Percentiles rank a stretch among this genome's conserved stretches.
Evolutionary conservation across 2,329 filamentous ascomycete species (phyloP).

Genomic region (Pseudophaeomoniella oleicola): DNA sequence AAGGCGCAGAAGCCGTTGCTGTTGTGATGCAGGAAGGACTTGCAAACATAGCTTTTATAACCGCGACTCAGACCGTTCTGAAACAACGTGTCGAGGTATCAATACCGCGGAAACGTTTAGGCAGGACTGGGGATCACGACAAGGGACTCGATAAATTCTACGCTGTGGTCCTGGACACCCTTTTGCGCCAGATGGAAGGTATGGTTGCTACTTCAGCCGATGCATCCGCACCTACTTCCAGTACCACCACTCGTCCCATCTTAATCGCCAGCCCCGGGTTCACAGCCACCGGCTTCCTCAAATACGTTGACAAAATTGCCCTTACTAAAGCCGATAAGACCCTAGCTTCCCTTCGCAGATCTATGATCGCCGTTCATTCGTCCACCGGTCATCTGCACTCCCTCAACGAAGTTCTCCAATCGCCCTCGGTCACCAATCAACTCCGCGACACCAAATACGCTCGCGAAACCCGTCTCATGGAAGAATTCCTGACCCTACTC

Average conservation of each 20-base stretch:
- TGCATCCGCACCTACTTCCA: too few species aligned
- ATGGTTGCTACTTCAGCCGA: constrained; percentile 22
- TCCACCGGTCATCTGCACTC: constrained; percentile 77
- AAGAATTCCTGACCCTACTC: constrained; percentile 64
- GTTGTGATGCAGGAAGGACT: constrained; percentile 77
- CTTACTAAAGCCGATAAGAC: constrained; percentile 58
- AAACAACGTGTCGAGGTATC: constrained; percentile 33
- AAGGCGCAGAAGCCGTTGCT: constrained; percentile 70
- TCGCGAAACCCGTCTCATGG: constrained; percentile 69
- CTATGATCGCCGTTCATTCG: constrained; percentile 62
- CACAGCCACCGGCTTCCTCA: constrained; percentile 64
- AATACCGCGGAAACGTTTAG: constrained; percentile 28
- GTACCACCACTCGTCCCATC: constrained; percentile 41
- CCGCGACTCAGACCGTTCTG: constrained; percentile 32
- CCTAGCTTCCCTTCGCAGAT: constrained; percentile 40
- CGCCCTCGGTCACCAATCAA: constrained; percentile 58
- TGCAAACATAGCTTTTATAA: constrained; percentile 36
- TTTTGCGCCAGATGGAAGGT: constrained; percentile 68
- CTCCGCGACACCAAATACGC: constrained; percentile 81
- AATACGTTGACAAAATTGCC: constrained; percentile 50
- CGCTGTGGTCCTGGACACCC: constrained; percentile 57
- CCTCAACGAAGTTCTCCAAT: constrained; percentile 74
- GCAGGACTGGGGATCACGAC: constrained; percentile 27
- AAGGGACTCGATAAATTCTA: constrained; percentile 63
- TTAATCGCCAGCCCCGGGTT: constrained; percentile 85